phyloP scores from a whole-genome alignment of 768 basidiomycete genomes.

The Auricularia cornea region DNA sequence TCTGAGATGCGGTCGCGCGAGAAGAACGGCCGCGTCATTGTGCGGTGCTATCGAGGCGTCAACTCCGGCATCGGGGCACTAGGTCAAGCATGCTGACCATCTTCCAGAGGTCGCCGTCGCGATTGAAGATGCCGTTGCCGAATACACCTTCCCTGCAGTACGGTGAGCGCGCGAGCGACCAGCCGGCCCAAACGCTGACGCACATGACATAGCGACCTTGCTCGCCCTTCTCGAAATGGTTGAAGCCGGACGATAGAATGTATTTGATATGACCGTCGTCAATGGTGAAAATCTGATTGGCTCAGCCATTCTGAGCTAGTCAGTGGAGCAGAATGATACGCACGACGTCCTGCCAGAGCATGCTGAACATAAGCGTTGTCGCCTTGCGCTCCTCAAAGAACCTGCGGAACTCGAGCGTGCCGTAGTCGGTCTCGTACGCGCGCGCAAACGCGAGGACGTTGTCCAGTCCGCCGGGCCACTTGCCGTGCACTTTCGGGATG shows the following conservation, averaged over 20 bases:
- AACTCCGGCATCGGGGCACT: slow-evolving; percentile 13
- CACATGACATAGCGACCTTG: slow-evolving; percentile 60
- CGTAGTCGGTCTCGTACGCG: slow-evolving; percentile 50
- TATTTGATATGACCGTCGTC: slow-evolving; percentile 63
- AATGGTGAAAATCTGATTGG: slow-evolving; percentile 75
- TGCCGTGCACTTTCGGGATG: slow-evolving; percentile 53
- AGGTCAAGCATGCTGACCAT: slow-evolving; percentile 19
- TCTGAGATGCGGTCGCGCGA: slow-evolving; percentile 63
- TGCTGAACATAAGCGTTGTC: slow-evolving; percentile 59
- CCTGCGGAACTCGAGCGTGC: slow-evolving; percentile 53
- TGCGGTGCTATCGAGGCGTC: slow-evolving; percentile 42
- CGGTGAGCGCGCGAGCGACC: not conserved
- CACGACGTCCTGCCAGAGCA: slow-evolving; percentile 65
- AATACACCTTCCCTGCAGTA: slow-evolving; percentile 24
- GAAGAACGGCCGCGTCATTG: slow-evolving; percentile 65
- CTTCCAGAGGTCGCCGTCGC: slow-evolving; percentile 46
- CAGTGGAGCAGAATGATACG: slow-evolving; percentile 17
- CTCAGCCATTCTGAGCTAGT: not conserved
- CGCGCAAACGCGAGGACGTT: slow-evolving; percentile 48
- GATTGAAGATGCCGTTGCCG: slow-evolving; percentile 31
- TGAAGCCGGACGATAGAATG: slow-evolving; percentile 56
- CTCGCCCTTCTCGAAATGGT: slow-evolving; percentile 57
- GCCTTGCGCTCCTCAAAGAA: slow-evolving; percentile 63
- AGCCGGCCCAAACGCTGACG: slow-evolving; percentile 18
- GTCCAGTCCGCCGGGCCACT: slow-evolving; percentile 75